These are phyloP conservation scores for Claviceps pusilla DNA, from an alignment of 2,329 filamentous ascomycete genomes.

Conservation along the genomic window DNA sequence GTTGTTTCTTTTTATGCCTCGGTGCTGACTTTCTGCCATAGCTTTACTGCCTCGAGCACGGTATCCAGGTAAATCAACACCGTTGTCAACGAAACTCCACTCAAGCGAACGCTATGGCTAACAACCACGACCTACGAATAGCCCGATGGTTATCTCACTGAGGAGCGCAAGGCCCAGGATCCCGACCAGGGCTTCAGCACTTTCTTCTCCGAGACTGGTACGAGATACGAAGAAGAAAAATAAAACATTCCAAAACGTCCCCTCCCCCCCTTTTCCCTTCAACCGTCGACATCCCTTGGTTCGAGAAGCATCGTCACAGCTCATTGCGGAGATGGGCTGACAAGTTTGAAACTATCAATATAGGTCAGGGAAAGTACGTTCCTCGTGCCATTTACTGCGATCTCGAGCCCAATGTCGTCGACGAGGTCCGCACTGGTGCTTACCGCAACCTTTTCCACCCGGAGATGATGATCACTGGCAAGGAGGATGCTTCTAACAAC, in stretches of 20 bases:
- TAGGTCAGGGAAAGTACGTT: constrained; percentile 97
- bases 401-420: constrained; percentile 98
- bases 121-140: constrained; percentile 23
- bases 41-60: constrained; percentile 99
- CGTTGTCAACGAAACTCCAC: constrained; percentile 4
- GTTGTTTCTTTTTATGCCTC: not conserved
- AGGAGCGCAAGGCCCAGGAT: constrained; percentile 87
- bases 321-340: not conserved
- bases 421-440: constrained; percentile 93
- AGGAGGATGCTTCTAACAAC: constrained; percentile 99
- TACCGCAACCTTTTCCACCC: constrained; percentile 98
- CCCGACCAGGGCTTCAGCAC: constrained; percentile 98
- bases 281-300: not conserved
- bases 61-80: constrained; percentile 66
- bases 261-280: not conserved
- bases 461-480: constrained; percentile 98
- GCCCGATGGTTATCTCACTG: constrained; percentile 97
- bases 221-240: constrained; percentile 4
- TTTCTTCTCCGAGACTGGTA: constrained; percentile 99
- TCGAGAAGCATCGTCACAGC: not conserved
- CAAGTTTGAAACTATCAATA: constrained; percentile 8
- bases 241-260: no score
- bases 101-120: constrained; percentile 1
- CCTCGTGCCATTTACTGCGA: constrained; percentile 98
- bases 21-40: constrained; percentile 28